A percentile compares a stretch with the other conserved stretches of the same genome.
Evolutionary conservation across 805 yeast species (phyloP).

Genomic region (Hanseniaspora singularis): DNA sequence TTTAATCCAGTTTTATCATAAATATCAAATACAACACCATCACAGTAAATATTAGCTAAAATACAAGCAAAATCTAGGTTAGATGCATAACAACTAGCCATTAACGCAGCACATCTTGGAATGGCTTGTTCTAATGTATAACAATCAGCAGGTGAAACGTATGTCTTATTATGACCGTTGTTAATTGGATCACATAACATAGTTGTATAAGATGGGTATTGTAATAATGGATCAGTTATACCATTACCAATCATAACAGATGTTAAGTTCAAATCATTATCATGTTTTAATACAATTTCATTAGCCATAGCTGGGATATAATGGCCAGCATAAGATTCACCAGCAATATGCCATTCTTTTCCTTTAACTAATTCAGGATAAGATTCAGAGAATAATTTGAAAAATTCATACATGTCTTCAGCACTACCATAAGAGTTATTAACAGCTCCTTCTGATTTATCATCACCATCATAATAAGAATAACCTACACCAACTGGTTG

Average conservation of each 20-base stretch:
- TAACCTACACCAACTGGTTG: slow-evolving; percentile 92
- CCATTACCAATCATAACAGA: slow-evolving; percentile 90
- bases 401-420: slow-evolving; percentile 72
- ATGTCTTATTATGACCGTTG: slow-evolving; percentile 71
- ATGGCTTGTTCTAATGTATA: slow-evolving; percentile 46
- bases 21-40: slow-evolving; percentile 53
- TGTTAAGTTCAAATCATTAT: slow-evolving; percentile 49
- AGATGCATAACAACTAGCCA: slow-evolving; percentile 52
- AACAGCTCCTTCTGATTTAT: slow-evolving; percentile 27
- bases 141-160: slow-evolving; percentile 53
- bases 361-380: slow-evolving; percentile 57
- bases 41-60: slow-evolving; percentile 75
- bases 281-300: slow-evolving; percentile 34
- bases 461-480: slow-evolving; percentile 40
- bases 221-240: slow-evolving; percentile 70
- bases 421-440: slow-evolving; percentile 72
- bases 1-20: slow-evolving; percentile 69
- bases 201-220: slow-evolving; percentile 69
- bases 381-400: slow-evolving; percentile 69
- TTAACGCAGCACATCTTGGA: slow-evolving; percentile 53
- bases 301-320: slow-evolving; percentile 62
- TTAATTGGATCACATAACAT: slow-evolving; percentile 73
- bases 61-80: slow-evolving; percentile 63
- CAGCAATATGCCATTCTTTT: slow-evolving; percentile 56
- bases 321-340: slow-evolving; percentile 78